Conservation (phyloP, 306 rosid genomes). For the Sechiopsis laciniata region DNA sequence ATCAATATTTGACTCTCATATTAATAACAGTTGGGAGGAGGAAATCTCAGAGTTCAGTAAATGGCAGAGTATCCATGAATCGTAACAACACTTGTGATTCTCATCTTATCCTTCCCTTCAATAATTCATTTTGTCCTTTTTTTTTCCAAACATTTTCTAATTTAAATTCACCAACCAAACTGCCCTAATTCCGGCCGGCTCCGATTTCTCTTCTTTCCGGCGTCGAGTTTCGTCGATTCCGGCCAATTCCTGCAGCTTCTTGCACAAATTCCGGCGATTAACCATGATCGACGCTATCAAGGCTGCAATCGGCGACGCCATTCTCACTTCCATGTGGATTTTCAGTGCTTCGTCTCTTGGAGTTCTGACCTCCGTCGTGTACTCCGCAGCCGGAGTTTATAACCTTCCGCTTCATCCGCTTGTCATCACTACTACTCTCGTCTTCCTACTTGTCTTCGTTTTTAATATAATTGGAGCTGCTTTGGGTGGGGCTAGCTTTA, state of each 20-base stretch:
- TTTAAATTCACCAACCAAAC: neutral
- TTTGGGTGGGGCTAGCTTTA: conserved; percentile 91
- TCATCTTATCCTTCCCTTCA: too few relatives aligned
- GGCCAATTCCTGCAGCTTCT: neutral
- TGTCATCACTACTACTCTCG: conserved; percentile 44
- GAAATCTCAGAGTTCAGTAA: too few relatives aligned
- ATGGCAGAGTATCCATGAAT: too few relatives aligned
- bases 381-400: conserved; percentile 35
- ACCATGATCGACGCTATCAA: conserved; percentile 43
- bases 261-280: neutral
- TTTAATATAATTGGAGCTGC: conserved; percentile 55
- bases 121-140: too few relatives aligned
- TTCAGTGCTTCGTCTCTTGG: conserved; percentile 59
- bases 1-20: too few relatives aligned
- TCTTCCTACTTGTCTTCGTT: conserved; percentile 52
- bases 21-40: too few relatives aligned
- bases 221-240: neutral
- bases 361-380: conserved; percentile 34
- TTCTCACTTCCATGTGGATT: conserved; percentile 71
- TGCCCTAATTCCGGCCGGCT: neutral
- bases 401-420: conserved; percentile 49
- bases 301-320: conserved; percentile 59
- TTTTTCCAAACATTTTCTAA: too few relatives aligned
- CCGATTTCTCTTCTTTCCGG: neutral
- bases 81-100: too few relatives aligned